Percentiles rank a stretch among this genome's conserved stretches.
These are phyloP conservation scores for Metschnikowia reukaufii DNA, from an alignment of 805 yeast genomes.

Conservation along the genomic window DNA sequence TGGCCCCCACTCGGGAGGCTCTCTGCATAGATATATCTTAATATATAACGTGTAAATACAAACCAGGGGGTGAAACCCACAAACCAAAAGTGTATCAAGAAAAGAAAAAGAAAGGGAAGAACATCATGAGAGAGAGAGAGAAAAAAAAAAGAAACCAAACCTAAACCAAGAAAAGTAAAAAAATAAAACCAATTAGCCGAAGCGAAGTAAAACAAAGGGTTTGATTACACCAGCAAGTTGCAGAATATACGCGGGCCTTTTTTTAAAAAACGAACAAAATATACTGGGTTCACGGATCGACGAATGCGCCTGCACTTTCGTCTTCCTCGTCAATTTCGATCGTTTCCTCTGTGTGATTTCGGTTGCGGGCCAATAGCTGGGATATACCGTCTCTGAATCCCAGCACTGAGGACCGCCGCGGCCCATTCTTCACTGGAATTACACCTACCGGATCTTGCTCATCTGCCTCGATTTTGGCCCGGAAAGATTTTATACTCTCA, in stretches of 20 bases:
- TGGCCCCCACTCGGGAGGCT: neutral
- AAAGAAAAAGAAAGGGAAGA: neutral
- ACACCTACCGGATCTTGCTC: constrained; percentile 4
- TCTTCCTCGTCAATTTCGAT: constrained; percentile 19
- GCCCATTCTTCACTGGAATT: neutral
- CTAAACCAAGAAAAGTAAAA: neutral
- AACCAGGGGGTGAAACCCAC: too few relatives aligned
- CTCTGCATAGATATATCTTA: constrained; percentile 8
- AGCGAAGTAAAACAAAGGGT: neutral
- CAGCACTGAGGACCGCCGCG: constrained; percentile 5
- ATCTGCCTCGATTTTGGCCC: constrained; percentile 9
- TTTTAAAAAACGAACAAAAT: neutral
- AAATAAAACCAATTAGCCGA: constrained; percentile 2
- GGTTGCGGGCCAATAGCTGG: constrained; percentile 7
- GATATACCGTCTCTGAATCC: constrained; percentile 11
- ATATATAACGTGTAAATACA: constrained; percentile 5
- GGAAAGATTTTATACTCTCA: constrained; percentile 7
- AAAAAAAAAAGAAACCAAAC: neutral
- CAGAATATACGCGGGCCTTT: too few relatives aligned
- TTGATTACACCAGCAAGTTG: too few relatives aligned
- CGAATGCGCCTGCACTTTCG: constrained; percentile 16
- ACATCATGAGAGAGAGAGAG: neutral
- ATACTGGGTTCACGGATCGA: constrained; percentile 13
- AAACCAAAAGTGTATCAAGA: too few relatives aligned
- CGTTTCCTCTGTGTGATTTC: constrained; percentile 12